Conservation (phyloP, 1,284 basidiomycete species). For the Marasmius fiardii region DNA sequence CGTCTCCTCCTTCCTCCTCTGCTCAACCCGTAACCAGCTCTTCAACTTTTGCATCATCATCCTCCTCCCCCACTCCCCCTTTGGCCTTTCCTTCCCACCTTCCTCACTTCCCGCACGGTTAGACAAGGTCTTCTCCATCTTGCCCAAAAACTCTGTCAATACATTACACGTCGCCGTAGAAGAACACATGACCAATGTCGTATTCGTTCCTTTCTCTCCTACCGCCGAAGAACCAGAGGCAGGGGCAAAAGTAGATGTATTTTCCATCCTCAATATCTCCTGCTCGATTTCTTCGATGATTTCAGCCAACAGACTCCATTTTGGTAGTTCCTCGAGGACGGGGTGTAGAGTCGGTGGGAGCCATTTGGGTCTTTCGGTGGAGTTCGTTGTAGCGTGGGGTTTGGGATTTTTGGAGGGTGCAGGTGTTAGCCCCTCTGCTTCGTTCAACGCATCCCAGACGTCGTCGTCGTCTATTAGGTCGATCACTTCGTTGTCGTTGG, state of each 20-base stretch:
- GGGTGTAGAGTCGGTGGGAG: slow-evolving; percentile 81
- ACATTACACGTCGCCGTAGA: slow-evolving; percentile 75
- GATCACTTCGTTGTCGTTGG: slow-evolving; percentile 12
- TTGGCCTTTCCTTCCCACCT: slow-evolving; percentile 40
- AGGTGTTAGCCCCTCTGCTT: slow-evolving; percentile 42
- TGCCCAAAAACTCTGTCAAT: slow-evolving; percentile 76
- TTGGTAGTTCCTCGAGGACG: slow-evolving; percentile 91
- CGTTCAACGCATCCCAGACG: slow-evolving; percentile 68
- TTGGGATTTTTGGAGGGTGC: slow-evolving; percentile 18
- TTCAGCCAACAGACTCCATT: slow-evolving; percentile 87
- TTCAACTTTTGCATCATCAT: slow-evolving; percentile 81
- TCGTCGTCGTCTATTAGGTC: slow-evolving; percentile 62
- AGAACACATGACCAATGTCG: slow-evolving; percentile 86
- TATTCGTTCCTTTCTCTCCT: slow-evolving; percentile 68
- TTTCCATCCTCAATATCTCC: slow-evolving; percentile 61
- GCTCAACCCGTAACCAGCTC: slow-evolving; percentile 78
- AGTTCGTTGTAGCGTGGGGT: slow-evolving; percentile 14
- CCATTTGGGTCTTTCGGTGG: slow-evolving; percentile 44
- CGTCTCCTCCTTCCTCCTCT: slow-evolving; percentile 41
- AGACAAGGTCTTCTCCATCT: no score
- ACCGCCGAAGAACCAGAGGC: no score
- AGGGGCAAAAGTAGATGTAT: slow-evolving; percentile 18
- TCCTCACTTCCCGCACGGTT: no score
- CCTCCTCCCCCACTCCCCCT: slow-evolving; percentile 56
- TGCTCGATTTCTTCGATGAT: slow-evolving; percentile 91